A percentile compares a stretch with the other conserved stretches of the same genome.
Evolutionary conservation across 2,329 filamentous ascomycete genomes (phyloP).

Genomic region (Sarocladium kiliense): DNA sequence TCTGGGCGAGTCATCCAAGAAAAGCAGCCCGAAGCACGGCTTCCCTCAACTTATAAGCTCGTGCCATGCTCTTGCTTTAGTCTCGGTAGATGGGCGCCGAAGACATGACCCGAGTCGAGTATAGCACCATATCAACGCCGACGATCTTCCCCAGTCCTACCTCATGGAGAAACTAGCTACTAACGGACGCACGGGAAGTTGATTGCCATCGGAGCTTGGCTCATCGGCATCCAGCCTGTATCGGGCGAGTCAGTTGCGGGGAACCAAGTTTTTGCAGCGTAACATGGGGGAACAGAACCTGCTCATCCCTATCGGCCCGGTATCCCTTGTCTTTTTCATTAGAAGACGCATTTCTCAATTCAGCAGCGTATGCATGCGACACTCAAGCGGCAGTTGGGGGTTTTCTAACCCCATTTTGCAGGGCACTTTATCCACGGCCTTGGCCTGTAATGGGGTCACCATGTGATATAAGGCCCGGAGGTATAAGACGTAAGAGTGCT

Average conservation of each 20-base stretch:
- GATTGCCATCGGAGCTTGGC: not conserved
- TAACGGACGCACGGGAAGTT: not conserved
- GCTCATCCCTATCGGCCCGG: not conserved
- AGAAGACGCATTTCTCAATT: not conserved
- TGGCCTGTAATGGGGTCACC: too few species aligned
- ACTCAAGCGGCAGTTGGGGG: not conserved
- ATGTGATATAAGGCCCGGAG: too few species aligned
- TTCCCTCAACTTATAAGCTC: not conserved
- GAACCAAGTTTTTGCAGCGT: not conserved
- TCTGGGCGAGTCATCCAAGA: not conserved
- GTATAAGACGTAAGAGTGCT: too few species aligned
- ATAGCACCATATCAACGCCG: slow-evolving; percentile 1
- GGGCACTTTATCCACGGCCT: not conserved
- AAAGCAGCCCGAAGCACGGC: not conserved
- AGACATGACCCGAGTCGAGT: not conserved
- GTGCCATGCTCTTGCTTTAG: not conserved
- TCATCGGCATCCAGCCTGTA: not conserved
- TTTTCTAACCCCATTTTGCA: not conserved
- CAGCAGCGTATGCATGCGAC: not conserved
- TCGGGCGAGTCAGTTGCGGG: not conserved
- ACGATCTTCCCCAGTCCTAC: not conserved
- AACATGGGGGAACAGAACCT: not conserved
- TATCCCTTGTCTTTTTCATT: not conserved
- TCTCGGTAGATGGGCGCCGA: slow-evolving; percentile 6
- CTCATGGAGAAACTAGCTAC: not conserved